Conservation (phyloP, 139 green algal species). For the Gonium pectorale region DNA sequence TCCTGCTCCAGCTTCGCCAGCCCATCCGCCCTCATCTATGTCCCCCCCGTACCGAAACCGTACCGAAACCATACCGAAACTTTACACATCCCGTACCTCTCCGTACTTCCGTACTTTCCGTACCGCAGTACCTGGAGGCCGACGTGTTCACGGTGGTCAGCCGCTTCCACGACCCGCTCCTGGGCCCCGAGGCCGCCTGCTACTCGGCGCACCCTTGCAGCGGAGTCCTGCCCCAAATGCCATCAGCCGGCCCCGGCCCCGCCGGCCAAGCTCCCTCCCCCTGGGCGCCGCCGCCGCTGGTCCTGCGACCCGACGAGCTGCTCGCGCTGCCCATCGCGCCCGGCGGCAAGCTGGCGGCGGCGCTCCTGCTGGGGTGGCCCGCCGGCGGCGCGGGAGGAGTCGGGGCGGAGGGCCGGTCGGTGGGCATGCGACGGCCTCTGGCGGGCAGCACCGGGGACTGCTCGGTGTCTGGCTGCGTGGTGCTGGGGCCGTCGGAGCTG, state of each 20-base stretch:
- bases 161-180: neutral
- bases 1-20: too few relatives aligned
- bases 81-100: too few relatives aligned
- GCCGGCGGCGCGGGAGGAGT: neutral
- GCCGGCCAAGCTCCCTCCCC: neutral
- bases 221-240: too few relatives aligned
- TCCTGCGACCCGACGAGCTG: neutral
- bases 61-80: too few relatives aligned
- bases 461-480: neutral
- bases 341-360: constrained; percentile 2
- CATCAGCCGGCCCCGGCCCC: too few relatives aligned
- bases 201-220: neutral
- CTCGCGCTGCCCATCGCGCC: neutral
- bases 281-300: neutral
- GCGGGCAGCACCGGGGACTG: neutral
- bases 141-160: neutral
- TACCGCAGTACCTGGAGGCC: neutral
- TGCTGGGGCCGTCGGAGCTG: neutral
- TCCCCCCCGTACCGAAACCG: too few relatives aligned
- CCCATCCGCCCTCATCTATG: too few relatives aligned
- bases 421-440: neutral
- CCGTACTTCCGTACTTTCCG: too few relatives aligned
- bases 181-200: neutral
- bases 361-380: neutral
- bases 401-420: too few relatives aligned